Conservation (phyloP, 306 rosid genomes). For the Dicorynia guianensis region DNA sequence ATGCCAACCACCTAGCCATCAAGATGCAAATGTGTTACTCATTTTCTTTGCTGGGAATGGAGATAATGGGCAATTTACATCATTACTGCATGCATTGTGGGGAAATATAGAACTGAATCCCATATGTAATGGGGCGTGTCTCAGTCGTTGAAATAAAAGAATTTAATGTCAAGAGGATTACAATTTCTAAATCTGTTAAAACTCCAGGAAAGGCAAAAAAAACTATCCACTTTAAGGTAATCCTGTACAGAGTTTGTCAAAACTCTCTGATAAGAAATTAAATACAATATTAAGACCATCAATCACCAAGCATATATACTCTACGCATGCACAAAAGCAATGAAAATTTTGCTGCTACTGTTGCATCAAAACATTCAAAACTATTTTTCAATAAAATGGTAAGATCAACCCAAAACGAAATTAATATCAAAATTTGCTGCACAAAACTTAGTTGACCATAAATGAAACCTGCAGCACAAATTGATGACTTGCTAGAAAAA, state of each 20-base stretch:
- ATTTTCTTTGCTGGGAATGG: neutral
- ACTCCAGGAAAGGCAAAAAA: neutral
- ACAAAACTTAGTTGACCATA: neutral
- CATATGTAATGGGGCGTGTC: neutral
- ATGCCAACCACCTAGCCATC: conserved; percentile 47
- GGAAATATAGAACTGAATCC: neutral
- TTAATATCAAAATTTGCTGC: conserved; percentile 12
- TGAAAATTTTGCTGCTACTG: neutral
- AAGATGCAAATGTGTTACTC: neutral
- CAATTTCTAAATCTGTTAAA: conserved; percentile 12
- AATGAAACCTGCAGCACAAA: neutral
- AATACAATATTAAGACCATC: conserved; percentile 15
- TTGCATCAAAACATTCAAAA: neutral
- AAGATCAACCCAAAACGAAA: neutral
- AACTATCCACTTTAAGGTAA: neutral
- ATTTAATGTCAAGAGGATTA: conserved; percentile 15
- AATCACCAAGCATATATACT: neutral
- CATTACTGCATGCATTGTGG: conserved; percentile 13
- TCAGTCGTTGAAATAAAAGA: neutral
- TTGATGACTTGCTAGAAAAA: neutral
- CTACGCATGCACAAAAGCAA: neutral
- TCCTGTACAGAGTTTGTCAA: neutral
- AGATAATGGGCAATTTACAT: neutral
- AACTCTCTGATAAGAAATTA: neutral
- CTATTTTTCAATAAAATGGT: neutral